Percentiles rank a stretch among this genome's conserved stretches.
Conservation (phyloP, 176 grass and related monocot genomes). For the Musa schizocarpa region DNA sequence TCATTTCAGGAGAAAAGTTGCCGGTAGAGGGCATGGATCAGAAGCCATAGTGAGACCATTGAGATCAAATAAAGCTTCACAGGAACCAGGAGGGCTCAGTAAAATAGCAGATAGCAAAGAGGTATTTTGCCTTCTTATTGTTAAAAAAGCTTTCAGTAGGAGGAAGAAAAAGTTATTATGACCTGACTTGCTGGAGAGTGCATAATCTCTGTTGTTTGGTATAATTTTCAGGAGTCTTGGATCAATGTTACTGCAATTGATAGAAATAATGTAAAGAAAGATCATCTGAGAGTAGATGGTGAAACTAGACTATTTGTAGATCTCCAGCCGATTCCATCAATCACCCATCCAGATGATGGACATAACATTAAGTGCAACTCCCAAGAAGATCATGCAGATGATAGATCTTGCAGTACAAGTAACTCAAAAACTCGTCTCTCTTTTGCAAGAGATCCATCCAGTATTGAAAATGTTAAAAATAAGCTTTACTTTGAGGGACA, state of each 20-base stretch:
- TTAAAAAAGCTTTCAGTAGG: not conserved
- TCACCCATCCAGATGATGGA: constrained; percentile 27
- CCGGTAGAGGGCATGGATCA: constrained; percentile 34
- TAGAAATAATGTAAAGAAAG: constrained; percentile 21
- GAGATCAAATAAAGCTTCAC: constrained; percentile 46
- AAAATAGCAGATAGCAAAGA: constrained; percentile 20
- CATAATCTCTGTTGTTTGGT: constrained; percentile 6
- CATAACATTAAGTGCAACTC: constrained; percentile 41
- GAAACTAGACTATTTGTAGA: constrained; percentile 40
- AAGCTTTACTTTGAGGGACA: constrained; percentile 32
- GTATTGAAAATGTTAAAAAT: constrained; percentile 29
- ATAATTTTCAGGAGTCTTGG: constrained; percentile 41
- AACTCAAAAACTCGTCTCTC: constrained; percentile 36
- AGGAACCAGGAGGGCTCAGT: constrained; percentile 29
- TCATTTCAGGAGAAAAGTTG: constrained; percentile 47
- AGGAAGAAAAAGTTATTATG: not conserved
- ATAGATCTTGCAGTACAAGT: constrained; percentile 32
- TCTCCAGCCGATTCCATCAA: constrained; percentile 37
- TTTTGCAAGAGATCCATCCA: constrained; percentile 16
- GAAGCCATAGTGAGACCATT: constrained; percentile 49
- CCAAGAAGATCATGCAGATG: constrained; percentile 26
- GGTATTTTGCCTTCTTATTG: constrained; percentile 22
- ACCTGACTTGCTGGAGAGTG: not conserved
- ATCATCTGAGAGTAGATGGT: constrained; percentile 32
- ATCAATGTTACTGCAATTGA: constrained; percentile 27